phyloP scores from a whole-genome alignment of 2,329 filamentous ascomycete genomes.

The Microcyclospora pomicola region DNA sequence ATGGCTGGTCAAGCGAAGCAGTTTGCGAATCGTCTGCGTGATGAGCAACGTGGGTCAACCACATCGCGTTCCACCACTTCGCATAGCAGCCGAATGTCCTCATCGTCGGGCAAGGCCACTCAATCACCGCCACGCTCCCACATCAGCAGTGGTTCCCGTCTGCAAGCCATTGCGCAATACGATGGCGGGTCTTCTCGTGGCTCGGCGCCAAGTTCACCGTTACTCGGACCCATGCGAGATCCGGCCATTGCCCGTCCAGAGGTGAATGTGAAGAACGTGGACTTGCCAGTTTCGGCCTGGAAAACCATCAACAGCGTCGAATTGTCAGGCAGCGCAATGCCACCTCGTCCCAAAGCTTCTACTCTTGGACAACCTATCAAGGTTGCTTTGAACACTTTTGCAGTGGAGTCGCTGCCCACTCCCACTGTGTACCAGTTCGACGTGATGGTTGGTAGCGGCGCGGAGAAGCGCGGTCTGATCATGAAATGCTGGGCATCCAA shows the following conservation, averaged over 20 bases:
- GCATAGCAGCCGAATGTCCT: constrained; percentile 6
- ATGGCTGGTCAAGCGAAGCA: constrained; percentile 28
- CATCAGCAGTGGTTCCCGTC: too few species aligned
- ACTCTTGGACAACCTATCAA: constrained; percentile 26
- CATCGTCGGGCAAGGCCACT: constrained; percentile 11
- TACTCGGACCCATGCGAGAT: constrained; percentile 1
- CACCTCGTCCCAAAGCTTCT: constrained; percentile 23
- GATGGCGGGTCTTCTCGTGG: background rate
- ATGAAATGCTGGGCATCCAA: constrained; percentile 64
- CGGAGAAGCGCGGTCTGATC: constrained; percentile 51
- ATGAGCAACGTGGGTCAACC: constrained; percentile 1
- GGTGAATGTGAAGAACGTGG: constrained; percentile 13
- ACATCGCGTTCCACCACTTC: constrained; percentile 1
- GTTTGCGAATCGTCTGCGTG: constrained; percentile 17
- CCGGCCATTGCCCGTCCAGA: constrained; percentile 2
- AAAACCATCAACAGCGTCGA: constrained; percentile 14
- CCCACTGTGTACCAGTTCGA: constrained; percentile 70
- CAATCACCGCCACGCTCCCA: constrained; percentile 9
- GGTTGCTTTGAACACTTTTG: constrained; percentile 58
- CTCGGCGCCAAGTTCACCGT: constrained; percentile 1
- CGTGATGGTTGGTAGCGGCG: constrained; percentile 48
- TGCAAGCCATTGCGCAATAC: too few species aligned
- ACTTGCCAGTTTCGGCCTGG: constrained; percentile 17
- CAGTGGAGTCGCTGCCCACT: constrained; percentile 46
- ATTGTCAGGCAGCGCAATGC: constrained; percentile 3